phyloP scores from a whole-genome alignment of 371 early-diverging fungal species.

The Nematocida displodere region DNA sequence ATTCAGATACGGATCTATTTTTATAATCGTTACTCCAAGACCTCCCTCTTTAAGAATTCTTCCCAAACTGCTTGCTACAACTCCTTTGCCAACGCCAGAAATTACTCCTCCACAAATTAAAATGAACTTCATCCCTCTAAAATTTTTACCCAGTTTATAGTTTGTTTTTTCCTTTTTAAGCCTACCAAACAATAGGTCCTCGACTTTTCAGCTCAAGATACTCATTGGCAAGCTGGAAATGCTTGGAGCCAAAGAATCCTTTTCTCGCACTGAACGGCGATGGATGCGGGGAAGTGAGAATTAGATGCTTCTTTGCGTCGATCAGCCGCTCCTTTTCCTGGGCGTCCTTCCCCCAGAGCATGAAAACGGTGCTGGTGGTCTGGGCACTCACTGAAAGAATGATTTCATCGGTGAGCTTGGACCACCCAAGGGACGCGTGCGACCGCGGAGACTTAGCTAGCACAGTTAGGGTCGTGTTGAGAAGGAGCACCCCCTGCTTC shows the following conservation, averaged over 20 bases:
- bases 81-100: slow-evolving; percentile 96
- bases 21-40: slow-evolving; percentile 86
- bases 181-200: slow-evolving; percentile 71
- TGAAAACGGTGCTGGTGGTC: slow-evolving; percentile 74
- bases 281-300: slow-evolving; percentile 81
- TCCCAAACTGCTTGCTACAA: slow-evolving; percentile 91
- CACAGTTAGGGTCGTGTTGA: slow-evolving; percentile 86
- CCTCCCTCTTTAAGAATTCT: slow-evolving; percentile 84
- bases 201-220: slow-evolving; percentile 71
- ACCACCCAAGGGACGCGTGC: slow-evolving; percentile 82
- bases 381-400: slow-evolving; percentile 70
- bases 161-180: slow-evolving; percentile 11
- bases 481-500: slow-evolving; percentile 81
- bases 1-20: slow-evolving; percentile 98
- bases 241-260: slow-evolving; percentile 79
- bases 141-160: slow-evolving; percentile 43
- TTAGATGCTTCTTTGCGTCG: slow-evolving; percentile 70
- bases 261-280: slow-evolving; percentile 79
- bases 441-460: slow-evolving; percentile 74
- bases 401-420: slow-evolving; percentile 77
- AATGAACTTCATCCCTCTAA: slow-evolving; percentile 70
- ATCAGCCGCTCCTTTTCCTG: slow-evolving; percentile 69
- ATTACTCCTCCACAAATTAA: slow-evolving; percentile 94
- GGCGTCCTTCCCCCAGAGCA: slow-evolving; percentile 86
- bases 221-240: slow-evolving; percentile 83